Percentiles rank a stretch among this genome's conserved stretches.
phyloP scores from a whole-genome alignment of 2,329 filamentous ascomycete species.

The Neonectria sp. region DNA sequence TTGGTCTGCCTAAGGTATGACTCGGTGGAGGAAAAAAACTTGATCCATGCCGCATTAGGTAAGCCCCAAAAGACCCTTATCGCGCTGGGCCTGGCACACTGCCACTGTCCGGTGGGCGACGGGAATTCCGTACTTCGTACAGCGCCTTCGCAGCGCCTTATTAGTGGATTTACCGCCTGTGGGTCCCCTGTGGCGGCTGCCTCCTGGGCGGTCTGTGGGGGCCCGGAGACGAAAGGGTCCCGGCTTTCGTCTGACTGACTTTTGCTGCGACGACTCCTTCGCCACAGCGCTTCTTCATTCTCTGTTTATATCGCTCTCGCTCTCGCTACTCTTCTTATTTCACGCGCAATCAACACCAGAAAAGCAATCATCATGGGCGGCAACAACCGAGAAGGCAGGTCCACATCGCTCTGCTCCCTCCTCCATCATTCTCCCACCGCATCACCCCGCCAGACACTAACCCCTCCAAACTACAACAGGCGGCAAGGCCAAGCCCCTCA shows the following conservation, averaged over 20 bases:
- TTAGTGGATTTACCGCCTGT: constrained; percentile 27
- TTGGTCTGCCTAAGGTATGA: constrained; percentile 15
- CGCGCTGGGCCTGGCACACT: constrained; percentile 34
- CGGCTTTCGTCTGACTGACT: constrained; percentile 24
- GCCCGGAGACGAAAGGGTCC: constrained; percentile 31
- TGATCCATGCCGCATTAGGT: constrained; percentile 40
- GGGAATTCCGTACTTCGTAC: background rate
- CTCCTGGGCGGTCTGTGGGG: constrained; percentile 18
- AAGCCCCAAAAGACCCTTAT: constrained; percentile 45
- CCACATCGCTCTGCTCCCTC: background rate
- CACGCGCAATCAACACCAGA: constrained; percentile 32
- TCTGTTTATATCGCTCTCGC: constrained; percentile 5
- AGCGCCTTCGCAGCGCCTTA: constrained; percentile 18
- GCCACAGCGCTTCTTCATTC: constrained; percentile 35
- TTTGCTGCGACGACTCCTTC: constrained; percentile 35
- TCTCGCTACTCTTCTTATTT: constrained; percentile 19
- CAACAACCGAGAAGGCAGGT: constrained; percentile 56
- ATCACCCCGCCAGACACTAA: constrained; percentile 34
- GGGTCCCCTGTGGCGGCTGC: constrained; percentile 17
- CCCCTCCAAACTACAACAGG: constrained; percentile 66
- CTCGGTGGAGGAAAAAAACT: constrained; percentile 35
- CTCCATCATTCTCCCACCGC: constrained; percentile 23
- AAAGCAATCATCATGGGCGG: constrained; percentile 54
- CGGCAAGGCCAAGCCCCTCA: constrained; percentile 88
- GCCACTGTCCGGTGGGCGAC: background rate